These are phyloP conservation scores for Aureobasidium leucospermi DNA, from an alignment of 2,329 filamentous ascomycete species.

Conservation along the genomic window DNA sequence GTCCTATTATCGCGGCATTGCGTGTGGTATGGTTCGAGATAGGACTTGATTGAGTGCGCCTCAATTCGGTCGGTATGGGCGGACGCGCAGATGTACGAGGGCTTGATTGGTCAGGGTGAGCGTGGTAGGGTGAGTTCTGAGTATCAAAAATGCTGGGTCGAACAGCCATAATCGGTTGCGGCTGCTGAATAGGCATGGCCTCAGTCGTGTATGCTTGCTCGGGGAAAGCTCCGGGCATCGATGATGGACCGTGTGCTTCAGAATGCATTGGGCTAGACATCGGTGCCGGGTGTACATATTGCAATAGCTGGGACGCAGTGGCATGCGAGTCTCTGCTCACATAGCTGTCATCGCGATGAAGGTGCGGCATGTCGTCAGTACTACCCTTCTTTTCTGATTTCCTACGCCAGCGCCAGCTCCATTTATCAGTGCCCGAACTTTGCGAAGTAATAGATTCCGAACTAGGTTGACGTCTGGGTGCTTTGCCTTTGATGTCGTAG, in stretches of 20 bases:
- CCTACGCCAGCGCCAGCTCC: slow-evolving; percentile 55
- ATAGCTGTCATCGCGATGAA: neutral
- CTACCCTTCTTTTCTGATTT: slow-evolving; percentile 34
- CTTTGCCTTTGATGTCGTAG: slow-evolving; percentile 28
- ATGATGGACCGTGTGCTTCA: slow-evolving; percentile 40
- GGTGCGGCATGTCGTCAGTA: neutral
- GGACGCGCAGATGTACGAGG: slow-evolving; percentile 32
- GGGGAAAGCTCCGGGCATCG: slow-evolving; percentile 26
- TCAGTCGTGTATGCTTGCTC: slow-evolving; percentile 39
- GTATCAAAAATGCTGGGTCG: slow-evolving; percentile 49
- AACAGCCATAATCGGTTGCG: slow-evolving; percentile 69
- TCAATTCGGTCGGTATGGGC: slow-evolving; percentile 12
- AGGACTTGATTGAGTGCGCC: slow-evolving; percentile 27
- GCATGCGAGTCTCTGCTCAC: neutral
- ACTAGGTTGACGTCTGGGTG: slow-evolving; percentile 35
- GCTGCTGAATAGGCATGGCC: slow-evolving; percentile 71
- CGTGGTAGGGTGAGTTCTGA: slow-evolving; percentile 33
- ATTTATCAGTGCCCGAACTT: slow-evolving; percentile 48
- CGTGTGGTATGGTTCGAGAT: slow-evolving; percentile 16
- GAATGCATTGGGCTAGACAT: slow-evolving; percentile 58
- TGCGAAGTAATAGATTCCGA: slow-evolving; percentile 47
- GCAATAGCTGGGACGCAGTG: slow-evolving; percentile 46
- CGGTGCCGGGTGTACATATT: slow-evolving; percentile 59
- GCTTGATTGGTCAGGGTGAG: slow-evolving; percentile 35
- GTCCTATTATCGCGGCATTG: slow-evolving; percentile 38